Base-by-base conservation (phyloP, 495 filamentous ascomycete genomes). In the Podospora australis region DNA sequence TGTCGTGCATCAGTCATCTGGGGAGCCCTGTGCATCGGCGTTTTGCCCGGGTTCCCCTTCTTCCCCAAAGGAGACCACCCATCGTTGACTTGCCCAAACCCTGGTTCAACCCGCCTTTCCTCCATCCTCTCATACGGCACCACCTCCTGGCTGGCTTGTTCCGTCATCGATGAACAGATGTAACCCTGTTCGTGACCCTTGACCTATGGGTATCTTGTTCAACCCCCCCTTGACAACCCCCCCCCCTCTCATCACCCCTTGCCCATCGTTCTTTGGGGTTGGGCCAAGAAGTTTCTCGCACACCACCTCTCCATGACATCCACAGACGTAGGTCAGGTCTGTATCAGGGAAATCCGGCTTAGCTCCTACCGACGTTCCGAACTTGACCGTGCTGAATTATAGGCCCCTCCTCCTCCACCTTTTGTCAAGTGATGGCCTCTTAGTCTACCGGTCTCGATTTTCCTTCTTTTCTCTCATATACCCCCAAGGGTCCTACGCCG, bases 331-430 rank as follows among this genome's bases (percentile, higher is more conserved):
- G 65, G 65, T 63, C 66, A 67, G 60, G 69, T 62, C 67, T 72
- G 69, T 69, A 68, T 67, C 70, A 72, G 66, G 65, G 59, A 43
- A 67, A 67, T 63, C 70, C 70, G 70, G 70, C 68, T 70, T 69
- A 69, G 65, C 64, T 71, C 69, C 67, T 74, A 72, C 71, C 68
- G 69, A 65, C 60, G 70, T 69, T 67, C 71, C 69, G 66, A 68
- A 58, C 69, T 59, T 65, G 65, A 62, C 65, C 67, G 59, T 66
- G 65, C 64, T 68, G 67, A 62, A 62, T 59, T 56, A 57, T 58
- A 62, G 32, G 32, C 14, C 32, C 32, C 41, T 50, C 36, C 34
- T 20, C 11, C 14, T 47, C 28, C 47, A 55, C 55, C 52, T 55
- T 51, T 55, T 59, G 54, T 60, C 64, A 57, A 59, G 62, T 60